A percentile compares a stretch with the other conserved stretches of the same genome.
These are phyloP conservation scores for Secale cereale DNA, from an alignment of 176 grass and related monocot genomes.

Conservation along the genomic window DNA sequence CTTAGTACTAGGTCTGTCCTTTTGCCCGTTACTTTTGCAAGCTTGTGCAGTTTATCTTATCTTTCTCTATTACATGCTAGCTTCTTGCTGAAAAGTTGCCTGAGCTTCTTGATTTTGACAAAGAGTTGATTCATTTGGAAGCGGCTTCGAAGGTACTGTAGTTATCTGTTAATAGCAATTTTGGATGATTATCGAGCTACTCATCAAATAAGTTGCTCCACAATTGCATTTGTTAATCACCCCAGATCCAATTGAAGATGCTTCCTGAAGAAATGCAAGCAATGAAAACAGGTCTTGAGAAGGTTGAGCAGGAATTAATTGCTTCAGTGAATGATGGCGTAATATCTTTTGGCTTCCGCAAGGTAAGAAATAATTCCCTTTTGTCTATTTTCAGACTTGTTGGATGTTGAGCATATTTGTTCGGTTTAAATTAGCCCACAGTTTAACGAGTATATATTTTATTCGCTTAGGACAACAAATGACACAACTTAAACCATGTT, in stretches of 20 bases:
- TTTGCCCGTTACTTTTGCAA: background rate
- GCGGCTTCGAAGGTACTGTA: conserved; percentile 85
- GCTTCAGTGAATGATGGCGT: conserved; percentile 76
- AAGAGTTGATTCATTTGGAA: conserved; percentile 97
- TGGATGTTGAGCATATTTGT: background rate
- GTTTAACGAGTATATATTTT: conserved; percentile 1
- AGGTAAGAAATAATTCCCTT: conserved; percentile 37
- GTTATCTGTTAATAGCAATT: conserved; percentile 15
- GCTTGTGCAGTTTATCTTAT: conserved; percentile 22
- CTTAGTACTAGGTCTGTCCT: too few relatives aligned
- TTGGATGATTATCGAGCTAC: conserved; percentile 7
- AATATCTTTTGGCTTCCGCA: conserved; percentile 67
- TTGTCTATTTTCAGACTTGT: conserved; percentile 19
- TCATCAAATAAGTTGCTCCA: conserved; percentile 29
- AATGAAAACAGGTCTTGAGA: conserved; percentile 96
- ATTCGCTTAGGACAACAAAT: conserved; percentile 1
- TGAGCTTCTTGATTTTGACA: conserved; percentile 98
- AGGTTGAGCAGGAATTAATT: conserved; percentile 91
- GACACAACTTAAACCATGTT: background rate
- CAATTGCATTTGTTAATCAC: conserved; percentile 30
- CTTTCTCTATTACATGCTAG: conserved; percentile 40
- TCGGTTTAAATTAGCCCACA: background rate
- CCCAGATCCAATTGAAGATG: conserved; percentile 91
- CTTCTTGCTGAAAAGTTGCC: conserved; percentile 92
- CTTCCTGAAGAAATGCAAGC: conserved; percentile 98